A percentile compares a stretch with the other conserved stretches of the same genome.
phyloP scores from a whole-genome alignment of 345 rosid genomes.

The Melastoma malabathricum region DNA sequence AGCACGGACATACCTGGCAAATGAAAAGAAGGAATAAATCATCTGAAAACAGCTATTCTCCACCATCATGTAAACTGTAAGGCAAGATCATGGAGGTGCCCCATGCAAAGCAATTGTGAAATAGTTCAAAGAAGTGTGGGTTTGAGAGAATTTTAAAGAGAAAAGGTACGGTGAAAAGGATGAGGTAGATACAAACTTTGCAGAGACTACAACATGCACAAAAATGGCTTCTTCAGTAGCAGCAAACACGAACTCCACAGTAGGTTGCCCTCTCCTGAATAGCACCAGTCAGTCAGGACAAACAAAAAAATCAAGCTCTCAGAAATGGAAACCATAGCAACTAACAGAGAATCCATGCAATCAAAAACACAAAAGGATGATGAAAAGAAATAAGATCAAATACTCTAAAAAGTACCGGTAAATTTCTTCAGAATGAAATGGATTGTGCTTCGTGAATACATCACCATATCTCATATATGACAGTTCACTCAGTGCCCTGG shows the following conservation, averaged over 20 bases:
- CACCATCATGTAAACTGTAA: no score
- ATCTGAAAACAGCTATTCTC: no score
- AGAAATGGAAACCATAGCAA: background rate
- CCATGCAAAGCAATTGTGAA: slow-evolving; percentile 9
- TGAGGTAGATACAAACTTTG: slow-evolving; percentile 33
- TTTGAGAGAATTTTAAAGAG: slow-evolving; percentile 2
- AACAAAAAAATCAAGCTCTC: background rate
- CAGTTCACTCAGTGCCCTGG: slow-evolving; percentile 54
- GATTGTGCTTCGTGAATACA: slow-evolving; percentile 73
- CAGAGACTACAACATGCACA: slow-evolving; percentile 74
- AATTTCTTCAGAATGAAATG: slow-evolving; percentile 57
- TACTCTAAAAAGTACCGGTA: slow-evolving; percentile 35
- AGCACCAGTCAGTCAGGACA: slow-evolving; percentile 7
- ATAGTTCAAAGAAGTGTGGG: background rate
- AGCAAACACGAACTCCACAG: slow-evolving; percentile 83
- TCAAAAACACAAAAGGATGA: background rate
- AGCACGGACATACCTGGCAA: slow-evolving; percentile 61
- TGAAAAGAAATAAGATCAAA: background rate
- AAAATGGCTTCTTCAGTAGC: slow-evolving; percentile 89
- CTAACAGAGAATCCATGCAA: background rate
- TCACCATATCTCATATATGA: slow-evolving; percentile 96
- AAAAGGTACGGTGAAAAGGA: slow-evolving; percentile 3
- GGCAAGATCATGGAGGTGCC: slow-evolving; percentile 6
- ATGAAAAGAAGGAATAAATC: no score
- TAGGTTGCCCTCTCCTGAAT: slow-evolving; percentile 84